Evolutionary conservation across 257 asterid genomes (phyloP), one percentile per base, ranked within the genome.

Genomic region (Solanum chaucha): DNA sequence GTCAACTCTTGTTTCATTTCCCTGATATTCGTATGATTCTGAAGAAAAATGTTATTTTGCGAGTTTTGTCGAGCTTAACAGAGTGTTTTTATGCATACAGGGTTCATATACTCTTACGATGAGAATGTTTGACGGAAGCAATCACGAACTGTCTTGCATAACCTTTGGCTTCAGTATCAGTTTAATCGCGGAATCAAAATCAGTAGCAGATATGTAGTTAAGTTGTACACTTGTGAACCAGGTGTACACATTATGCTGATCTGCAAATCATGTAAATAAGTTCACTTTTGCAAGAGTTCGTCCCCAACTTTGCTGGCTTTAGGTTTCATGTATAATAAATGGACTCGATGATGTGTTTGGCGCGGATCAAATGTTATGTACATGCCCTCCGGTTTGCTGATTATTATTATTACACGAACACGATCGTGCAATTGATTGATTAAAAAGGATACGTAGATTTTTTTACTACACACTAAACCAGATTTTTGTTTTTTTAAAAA

Each of bases 121-220:
- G 92, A 87, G 36, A 1, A 81, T 90, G 91, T 30, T 46, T 38
- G 89, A 87, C 36, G 90, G 67, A 55, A 67, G 82, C 86, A 55
- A 87, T 84, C 83, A 67, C 51, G 88, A 86, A 83, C 13, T 91
- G 89, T 82, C 89, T 58, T 91, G 93, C 90, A 88, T 91, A 59
- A 91, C 83, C 64, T 91, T 91, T 72, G 75, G 82, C 48, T 91
- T 91, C 88, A 91, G 86, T 88, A 81, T 91, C 26, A 88, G 89
- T 32, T 87, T 89, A 82, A 5, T 83, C 20, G 86, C 89, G 8
- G 89, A 87, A 51, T 48, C 82, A 72, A 88, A 73, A 84, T 87
- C 88, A n/a, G 87, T 72, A 70, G 84, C 59, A 46, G 87, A 48
- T 86, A 30, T 38, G 51, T 85, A 71, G 83, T 26, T 22, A 46